These are phyloP conservation scores for Pelargonium exstipulatum DNA, from an alignment of 441 rosid species.

Conservation along the genomic window DNA sequence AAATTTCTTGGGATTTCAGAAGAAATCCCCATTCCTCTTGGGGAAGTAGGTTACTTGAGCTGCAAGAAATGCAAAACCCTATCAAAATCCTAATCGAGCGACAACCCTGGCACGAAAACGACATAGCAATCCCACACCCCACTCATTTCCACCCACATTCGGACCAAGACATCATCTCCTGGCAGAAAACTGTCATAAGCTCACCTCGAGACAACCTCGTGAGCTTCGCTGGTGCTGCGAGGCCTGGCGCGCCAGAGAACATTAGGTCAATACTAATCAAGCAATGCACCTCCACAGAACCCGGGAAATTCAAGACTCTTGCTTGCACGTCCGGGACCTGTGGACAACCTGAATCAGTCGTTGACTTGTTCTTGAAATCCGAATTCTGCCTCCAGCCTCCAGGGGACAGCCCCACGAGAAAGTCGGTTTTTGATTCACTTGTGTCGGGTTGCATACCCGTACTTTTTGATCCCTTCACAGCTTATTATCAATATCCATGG, in stretches of 20 bases:
- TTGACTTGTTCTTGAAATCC: slow-evolving; percentile 48
- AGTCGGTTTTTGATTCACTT: slow-evolving; percentile 74
- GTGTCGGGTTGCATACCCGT: slow-evolving; percentile 79
- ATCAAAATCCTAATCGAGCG: slow-evolving; percentile 73
- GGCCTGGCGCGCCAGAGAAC: slow-evolving; percentile 50
- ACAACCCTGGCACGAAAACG: slow-evolving; percentile 76
- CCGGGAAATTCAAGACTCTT: slow-evolving; percentile 40
- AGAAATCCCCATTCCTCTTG: slow-evolving; percentile 41
- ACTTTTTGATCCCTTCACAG: slow-evolving; percentile 66
- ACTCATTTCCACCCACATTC: slow-evolving; percentile 73
- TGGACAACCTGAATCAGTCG: slow-evolving; percentile 44
- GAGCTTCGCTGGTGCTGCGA: slow-evolving; percentile 63
- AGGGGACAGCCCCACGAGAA: slow-evolving; percentile 82
- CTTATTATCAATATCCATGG: slow-evolving; percentile 84
- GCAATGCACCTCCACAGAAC: slow-evolving; percentile 37
- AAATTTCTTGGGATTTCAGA: slow-evolving; percentile 86
- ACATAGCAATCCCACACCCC: slow-evolving; percentile 79
- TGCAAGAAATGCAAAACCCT: slow-evolving; percentile 71
- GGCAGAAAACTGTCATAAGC: slow-evolving; percentile 55
- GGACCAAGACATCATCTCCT: slow-evolving; percentile 50
- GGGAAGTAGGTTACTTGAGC: slow-evolving; percentile 64
- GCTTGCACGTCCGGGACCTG: slow-evolving; percentile 51
- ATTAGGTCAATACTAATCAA: slow-evolving; percentile 52
- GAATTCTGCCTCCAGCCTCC: slow-evolving; percentile 86
- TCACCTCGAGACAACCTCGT: slow-evolving; percentile 37